Base-by-base conservation (phyloP, 1,139 yeast genomes). In the Candida glucosophila region DNA sequence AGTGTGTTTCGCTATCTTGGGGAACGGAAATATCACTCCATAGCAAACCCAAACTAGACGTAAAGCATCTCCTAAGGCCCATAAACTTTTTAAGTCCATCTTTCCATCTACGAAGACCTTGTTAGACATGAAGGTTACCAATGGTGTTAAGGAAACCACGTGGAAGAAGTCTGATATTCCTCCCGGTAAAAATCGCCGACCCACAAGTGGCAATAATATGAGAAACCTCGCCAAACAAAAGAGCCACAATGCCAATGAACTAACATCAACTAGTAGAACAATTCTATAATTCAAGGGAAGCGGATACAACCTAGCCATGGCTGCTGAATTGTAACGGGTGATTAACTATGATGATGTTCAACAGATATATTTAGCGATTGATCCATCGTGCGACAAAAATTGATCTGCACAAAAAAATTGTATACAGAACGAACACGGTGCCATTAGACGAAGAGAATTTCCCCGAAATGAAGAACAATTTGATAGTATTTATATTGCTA, bases 141-240 rank as follows among this genome's bases (percentile, higher is more conserved):
- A 36, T 4, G 69, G 68, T 5, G 52, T 32, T 18, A 56, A 32
- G 2, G 69, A 41, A 13, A 63, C 62, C n/a, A 55, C 52, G 29
- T 67, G 69, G 37, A 73, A 70, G 51, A 73, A 74, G 37, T 71
- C 78, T 25, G 80, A 81, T 9, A 77, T 73, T 1, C 85, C 85
- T 6, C 78, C 82, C 2, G 83, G 78, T 15, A 77, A 48, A 39
- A 73, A 77, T 35, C 57, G 59, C 22, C 71, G 49, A 1, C 83
- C 81, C 6, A 75, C 82, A 14, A 77, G 48, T 2, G 81, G 82
- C 24, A 73, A 53, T 17, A 77, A 51, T 3, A 75, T 49, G 9
- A 62, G 29, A 36, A 75, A 62, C 26, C 86, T 48, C 5, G 58
- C 49, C 5, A 73, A 46, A 29, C 78, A 63, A 26, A 77, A 67